Percentiles rank a stretch among this genome's conserved stretches.
Conservation (phyloP, 2,329 filamentous ascomycete species). For the Penicillium hordei region DNA sequence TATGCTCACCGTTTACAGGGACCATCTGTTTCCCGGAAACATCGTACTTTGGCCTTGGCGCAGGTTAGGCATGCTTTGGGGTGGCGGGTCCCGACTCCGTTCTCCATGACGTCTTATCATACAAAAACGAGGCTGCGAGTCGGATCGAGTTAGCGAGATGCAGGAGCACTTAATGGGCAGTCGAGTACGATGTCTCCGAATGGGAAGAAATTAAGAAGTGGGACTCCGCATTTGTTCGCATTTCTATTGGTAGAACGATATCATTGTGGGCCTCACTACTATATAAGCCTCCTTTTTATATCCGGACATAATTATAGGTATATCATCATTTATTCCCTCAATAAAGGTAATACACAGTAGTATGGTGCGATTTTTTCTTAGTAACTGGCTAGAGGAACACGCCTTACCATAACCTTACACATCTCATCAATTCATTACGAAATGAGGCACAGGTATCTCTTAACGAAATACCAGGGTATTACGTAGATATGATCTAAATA, state of each 20-base stretch:
- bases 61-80: conserved; percentile 23
- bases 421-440: too few relatives aligned
- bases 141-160: background rate
- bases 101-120: conserved; percentile 6
- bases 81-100: conserved; percentile 10
- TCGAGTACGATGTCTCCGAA: background rate
- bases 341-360: background rate
- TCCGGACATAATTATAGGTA: background rate
- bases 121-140: background rate
- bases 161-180: background rate
- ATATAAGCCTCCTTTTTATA: background rate
- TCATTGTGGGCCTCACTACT: background rate
- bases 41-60: conserved; percentile 25
- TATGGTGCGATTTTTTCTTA: too few relatives aligned
- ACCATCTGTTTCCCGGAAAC: conserved; percentile 16
- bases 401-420: too few relatives aligned
- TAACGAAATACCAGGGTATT: too few relatives aligned
- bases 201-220: background rate
- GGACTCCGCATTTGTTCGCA: background rate
- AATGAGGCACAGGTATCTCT: too few relatives aligned
- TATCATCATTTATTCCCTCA: too few relatives aligned
- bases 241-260: background rate
- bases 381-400: too few relatives aligned
- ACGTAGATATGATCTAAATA: too few relatives aligned
- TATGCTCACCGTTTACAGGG: conserved; percentile 19